Conservation (phyloP, 2,329 filamentous ascomycete genomes). For the Falciphora oryzae region DNA sequence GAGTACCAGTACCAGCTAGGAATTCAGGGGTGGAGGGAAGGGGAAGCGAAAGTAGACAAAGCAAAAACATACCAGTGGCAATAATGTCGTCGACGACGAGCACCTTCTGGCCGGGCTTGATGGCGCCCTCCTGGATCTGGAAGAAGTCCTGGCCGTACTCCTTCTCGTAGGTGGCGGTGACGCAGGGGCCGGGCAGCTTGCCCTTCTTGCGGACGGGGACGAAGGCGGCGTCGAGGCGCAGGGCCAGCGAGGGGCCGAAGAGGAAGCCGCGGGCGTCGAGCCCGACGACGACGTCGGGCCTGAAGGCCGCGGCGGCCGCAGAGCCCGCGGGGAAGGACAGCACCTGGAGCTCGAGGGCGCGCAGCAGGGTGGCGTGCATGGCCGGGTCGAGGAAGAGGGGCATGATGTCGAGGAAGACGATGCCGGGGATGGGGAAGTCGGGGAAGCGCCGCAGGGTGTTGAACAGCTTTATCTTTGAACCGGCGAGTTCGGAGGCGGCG, state of each 20-base stretch:
- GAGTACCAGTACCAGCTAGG: neutral
- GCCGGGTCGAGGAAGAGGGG: slow-evolving; percentile 79
- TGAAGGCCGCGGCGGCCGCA: slow-evolving; percentile 35
- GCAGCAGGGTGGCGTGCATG: slow-evolving; percentile 71
- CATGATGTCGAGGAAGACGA: slow-evolving; percentile 97
- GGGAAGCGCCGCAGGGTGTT: slow-evolving; percentile 74
- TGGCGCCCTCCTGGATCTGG: slow-evolving; percentile 85
- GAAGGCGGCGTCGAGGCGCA: slow-evolving; percentile 77
- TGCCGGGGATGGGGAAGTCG: slow-evolving; percentile 88
- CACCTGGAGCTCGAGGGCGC: slow-evolving; percentile 80
- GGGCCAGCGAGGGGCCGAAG: slow-evolving; percentile 83
- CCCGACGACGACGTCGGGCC: slow-evolving; percentile 86
- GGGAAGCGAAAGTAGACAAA: neutral
- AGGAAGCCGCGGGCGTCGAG: slow-evolving; percentile 93
- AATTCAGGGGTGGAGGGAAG: neutral
- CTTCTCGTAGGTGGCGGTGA: slow-evolving; percentile 84
- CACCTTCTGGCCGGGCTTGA: slow-evolving; percentile 82
- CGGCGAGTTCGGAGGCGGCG: slow-evolving; percentile 58
- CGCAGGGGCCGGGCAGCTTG: slow-evolving; percentile 86
- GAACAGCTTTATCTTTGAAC: slow-evolving; percentile 66
- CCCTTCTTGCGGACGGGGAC: slow-evolving; percentile 92
- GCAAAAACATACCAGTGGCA: slow-evolving; percentile 70
- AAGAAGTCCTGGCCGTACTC: slow-evolving; percentile 95
- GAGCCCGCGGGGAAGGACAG: slow-evolving; percentile 46
- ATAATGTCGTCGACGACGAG: slow-evolving; percentile 97